phyloP scores from a whole-genome alignment of 2,329 filamentous ascomycete species.

The Diplodia sapinea region DNA sequence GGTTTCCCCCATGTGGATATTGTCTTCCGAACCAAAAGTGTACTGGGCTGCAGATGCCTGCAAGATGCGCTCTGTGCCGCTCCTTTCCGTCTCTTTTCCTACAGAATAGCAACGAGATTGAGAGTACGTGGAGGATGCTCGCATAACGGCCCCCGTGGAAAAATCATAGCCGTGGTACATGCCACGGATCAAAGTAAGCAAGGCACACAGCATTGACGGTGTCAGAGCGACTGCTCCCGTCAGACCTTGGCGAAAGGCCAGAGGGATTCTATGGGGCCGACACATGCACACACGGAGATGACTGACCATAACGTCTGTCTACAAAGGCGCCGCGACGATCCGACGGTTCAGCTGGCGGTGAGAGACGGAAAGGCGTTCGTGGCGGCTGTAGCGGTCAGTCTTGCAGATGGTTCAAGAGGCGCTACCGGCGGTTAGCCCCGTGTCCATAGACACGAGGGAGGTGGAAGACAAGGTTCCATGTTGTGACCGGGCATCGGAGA shows the following conservation, averaged over 20 bases:
- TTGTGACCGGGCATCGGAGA: neutral
- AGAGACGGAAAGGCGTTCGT: conserved; percentile 10
- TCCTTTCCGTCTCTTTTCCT: neutral
- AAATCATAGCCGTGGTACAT: neutral
- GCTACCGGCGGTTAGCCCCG: neutral
- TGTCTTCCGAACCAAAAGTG: neutral
- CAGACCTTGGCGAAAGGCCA: conserved; percentile 1
- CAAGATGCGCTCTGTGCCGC: neutral
- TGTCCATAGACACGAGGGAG: too few species aligned
- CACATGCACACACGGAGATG: conserved; percentile 6
- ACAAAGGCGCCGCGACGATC: neutral
- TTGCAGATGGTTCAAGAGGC: conserved; percentile 23
- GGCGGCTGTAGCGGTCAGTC: conserved; percentile 26
- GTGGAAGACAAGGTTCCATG: neutral
- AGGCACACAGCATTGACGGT: conserved; percentile 1
- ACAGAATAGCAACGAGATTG: neutral
- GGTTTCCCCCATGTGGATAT: neutral
- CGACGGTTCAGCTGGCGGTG: conserved; percentile 14
- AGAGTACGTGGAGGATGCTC: neutral
- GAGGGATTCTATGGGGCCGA: neutral
- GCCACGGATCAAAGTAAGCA: neutral
- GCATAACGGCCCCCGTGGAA: neutral
- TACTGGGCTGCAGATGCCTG: neutral
- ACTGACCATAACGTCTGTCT: neutral
- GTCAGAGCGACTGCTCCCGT: neutral